phyloP scores from a whole-genome alignment of 257 asterid genomes.

The Ocimum tenuiflorum region DNA sequence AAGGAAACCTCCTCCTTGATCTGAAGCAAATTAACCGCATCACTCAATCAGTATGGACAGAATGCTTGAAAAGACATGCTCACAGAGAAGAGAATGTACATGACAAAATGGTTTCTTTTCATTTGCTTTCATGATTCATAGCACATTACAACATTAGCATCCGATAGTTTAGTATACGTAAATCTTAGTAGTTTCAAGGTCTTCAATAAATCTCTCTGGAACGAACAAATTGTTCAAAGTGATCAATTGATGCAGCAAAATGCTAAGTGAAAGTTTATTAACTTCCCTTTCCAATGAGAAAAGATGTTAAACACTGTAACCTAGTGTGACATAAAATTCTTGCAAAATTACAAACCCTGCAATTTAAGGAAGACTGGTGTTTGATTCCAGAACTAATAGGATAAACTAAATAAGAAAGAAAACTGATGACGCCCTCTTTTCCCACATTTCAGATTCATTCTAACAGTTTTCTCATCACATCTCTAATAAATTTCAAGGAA shows the following conservation, averaged over 20 bases:
- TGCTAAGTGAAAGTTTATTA: neutral
- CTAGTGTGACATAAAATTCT: neutral
- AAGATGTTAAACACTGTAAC: neutral
- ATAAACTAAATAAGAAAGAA: neutral
- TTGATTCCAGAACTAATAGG: too few species aligned
- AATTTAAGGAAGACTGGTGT: too few species aligned
- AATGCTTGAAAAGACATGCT: neutral
- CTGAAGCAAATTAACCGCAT: constrained; percentile 19
- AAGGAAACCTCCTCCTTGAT: constrained; percentile 25
- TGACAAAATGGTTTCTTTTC: neutral
- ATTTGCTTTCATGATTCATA: neutral
- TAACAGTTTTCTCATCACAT: neutral
- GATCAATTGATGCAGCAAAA: neutral
- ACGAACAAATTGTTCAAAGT: neutral
- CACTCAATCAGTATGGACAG: neutral
- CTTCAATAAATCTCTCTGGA: neutral
- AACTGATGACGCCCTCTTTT: neutral
- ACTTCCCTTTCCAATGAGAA: neutral
- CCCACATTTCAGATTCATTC: neutral
- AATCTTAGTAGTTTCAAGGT: neutral
- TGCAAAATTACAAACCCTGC: too few species aligned
- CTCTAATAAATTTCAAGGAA: neutral
- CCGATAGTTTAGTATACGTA: neutral
- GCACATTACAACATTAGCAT: neutral
- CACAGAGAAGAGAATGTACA: neutral